Percentiles rank a stretch among this genome's conserved stretches.
phyloP scores from a whole-genome alignment of 164 flowering plant genomes.

The Chimonanthus salicifolius region DNA sequence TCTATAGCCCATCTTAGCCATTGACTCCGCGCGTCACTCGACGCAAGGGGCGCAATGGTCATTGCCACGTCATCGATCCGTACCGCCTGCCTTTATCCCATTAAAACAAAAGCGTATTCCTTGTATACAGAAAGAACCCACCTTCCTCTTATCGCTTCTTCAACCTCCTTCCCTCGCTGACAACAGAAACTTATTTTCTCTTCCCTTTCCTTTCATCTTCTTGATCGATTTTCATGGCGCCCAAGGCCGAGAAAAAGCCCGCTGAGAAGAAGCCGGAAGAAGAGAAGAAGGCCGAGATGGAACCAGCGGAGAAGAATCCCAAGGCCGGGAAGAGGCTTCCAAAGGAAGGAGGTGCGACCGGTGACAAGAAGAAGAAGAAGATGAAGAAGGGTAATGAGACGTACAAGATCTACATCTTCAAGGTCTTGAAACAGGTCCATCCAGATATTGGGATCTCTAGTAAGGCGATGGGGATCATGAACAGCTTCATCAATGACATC shows the following conservation, averaged over 20 bases:
- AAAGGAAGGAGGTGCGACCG: constrained; percentile 17
- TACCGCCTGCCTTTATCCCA: neutral
- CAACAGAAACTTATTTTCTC: too few relatives aligned
- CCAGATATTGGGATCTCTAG: constrained; percentile 27
- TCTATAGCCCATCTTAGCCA: too few relatives aligned
- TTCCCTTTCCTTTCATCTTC: neutral
- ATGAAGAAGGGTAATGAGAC: constrained; percentile 29
- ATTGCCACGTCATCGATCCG: constrained; percentile 12
- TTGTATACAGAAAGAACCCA: constrained; percentile 5
- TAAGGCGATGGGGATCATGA: constrained; percentile 46
- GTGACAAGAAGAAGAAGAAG: constrained; percentile 24
- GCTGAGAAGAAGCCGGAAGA: constrained; percentile 13
- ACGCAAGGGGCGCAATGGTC: neutral
- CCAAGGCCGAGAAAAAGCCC: constrained; percentile 28
- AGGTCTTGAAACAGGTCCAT: constrained; percentile 35
- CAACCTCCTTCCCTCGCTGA: neutral
- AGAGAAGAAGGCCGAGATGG: constrained; percentile 19
- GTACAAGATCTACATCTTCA: constrained; percentile 30
- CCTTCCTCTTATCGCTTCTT: neutral
- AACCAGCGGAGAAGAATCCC: constrained; percentile 30
- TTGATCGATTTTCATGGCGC: constrained; percentile 8
- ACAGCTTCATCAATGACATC: constrained; percentile 28
- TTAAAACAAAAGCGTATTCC: neutral
- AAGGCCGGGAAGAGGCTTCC: constrained; percentile 29
- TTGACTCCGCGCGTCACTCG: too few relatives aligned